Base-by-base conservation (phyloP, 352 stramenopile genomes). In the Phytophthora pluvialis region DNA sequence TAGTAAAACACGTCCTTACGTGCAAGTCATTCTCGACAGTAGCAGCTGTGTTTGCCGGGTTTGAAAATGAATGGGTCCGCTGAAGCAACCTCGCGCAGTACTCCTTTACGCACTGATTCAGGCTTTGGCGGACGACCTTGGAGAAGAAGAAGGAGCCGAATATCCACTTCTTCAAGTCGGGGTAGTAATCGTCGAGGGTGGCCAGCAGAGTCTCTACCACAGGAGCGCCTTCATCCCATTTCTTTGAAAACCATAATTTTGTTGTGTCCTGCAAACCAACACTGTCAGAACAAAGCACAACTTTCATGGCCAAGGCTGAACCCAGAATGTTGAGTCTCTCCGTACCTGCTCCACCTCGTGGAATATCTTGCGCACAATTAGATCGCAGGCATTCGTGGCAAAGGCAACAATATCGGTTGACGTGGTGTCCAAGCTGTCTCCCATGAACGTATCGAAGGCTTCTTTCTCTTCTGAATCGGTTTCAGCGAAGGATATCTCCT, bases 101-200 rank as follows among this genome's bases (percentile, higher is more conserved):
- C 46, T 93, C 82, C 15, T 75, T 83, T 0, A 73, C 67, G 38
- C 85, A 93, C 13, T 83, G 78, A 39, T 94, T 80, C 21, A 95
- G 64, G 46, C 82, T 86, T 42, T 86, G 78, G 0, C 86, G 85
- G 16, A 95, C 73, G 5, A 94, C 58, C 25, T 93, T 93, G 12
- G 83, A 88, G 53, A 94, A 94, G 72, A 95, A 95, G 64, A 95
- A 95, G 3, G 84, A 87, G 6, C 85, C 75, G 13, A 76, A 86
- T 47, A 95, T 90, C 87, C 87, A 95, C 31, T 77, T 72, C 42
- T 80, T 78, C 4, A 95, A 64, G 43, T 95, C 87, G 1, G 44
- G 46, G 42, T 82, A 93, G 49, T 94, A 95, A 46, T 95, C 87
- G 1, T 90, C 87, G 4, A 95, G 67, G 6, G 87, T 95, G 18